Evolutionary conservation across 106 monocot genomes (phyloP).

Genomic region (Amphibolis antarctica): DNA sequence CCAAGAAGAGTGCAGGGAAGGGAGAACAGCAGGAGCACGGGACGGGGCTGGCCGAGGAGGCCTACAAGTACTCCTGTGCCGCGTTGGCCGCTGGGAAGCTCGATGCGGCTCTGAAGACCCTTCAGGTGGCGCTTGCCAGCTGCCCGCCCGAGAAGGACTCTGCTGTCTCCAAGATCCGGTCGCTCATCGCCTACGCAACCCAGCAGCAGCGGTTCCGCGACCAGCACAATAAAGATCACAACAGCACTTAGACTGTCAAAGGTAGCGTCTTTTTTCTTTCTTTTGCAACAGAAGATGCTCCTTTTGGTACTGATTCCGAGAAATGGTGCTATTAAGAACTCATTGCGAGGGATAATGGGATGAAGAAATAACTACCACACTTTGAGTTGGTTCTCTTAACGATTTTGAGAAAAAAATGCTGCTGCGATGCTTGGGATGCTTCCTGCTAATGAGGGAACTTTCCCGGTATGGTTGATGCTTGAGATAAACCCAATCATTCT

Average conservation of each 20-base stretch:
- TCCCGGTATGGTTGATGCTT: no score
- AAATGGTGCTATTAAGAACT: no score
- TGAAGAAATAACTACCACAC: no score
- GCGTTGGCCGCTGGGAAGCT: slow-evolving; percentile 43
- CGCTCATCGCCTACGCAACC: slow-evolving; percentile 36
- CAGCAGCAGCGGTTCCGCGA: slow-evolving; percentile 24
- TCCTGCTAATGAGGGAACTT: no score
- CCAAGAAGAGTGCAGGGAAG: background rate
- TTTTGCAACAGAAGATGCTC: background rate
- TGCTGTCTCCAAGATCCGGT: slow-evolving; percentile 34
- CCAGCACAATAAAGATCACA: background rate
- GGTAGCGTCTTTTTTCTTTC: background rate
- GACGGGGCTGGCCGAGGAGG: slow-evolving; percentile 42
- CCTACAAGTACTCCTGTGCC: slow-evolving; percentile 51
- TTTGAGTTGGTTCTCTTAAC: no score
- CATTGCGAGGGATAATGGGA: no score
- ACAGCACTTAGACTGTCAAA: background rate
- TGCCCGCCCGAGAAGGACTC: slow-evolving; percentile 47
- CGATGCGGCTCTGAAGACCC: slow-evolving; percentile 38
- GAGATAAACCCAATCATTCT: no score
- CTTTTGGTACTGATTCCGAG: background rate
- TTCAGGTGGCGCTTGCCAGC: slow-evolving; percentile 38
- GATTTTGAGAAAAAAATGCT: no score
- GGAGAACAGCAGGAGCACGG: slow-evolving; percentile 8
- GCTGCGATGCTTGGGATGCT: no score